Percentiles rank a stretch among this genome's conserved stretches.
These are phyloP conservation scores for Aphanomyces euteiches DNA, from an alignment of 352 stramenopile species.

Conservation along the genomic window DNA sequence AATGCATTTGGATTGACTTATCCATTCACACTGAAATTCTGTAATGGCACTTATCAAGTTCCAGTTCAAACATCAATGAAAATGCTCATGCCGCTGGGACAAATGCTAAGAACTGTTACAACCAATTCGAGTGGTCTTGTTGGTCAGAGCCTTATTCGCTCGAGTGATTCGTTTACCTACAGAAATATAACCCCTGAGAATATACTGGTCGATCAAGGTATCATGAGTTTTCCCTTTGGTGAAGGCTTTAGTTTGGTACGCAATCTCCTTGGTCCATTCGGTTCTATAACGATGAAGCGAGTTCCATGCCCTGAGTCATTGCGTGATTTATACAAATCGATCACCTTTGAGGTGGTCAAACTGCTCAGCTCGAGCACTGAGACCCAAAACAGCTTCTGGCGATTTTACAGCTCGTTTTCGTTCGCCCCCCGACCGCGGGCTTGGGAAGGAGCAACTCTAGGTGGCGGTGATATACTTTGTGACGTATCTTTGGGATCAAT, in stretches of 20 bases:
- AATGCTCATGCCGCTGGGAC: conserved; percentile 1
- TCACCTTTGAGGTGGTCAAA: neutral
- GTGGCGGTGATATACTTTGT: conserved; percentile 5
- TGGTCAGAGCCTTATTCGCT: neutral
- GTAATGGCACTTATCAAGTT: conserved; percentile 11
- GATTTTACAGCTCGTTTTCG: neutral
- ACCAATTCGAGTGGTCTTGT: neutral
- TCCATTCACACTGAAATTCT: conserved; percentile 20
- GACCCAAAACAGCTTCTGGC: neutral
- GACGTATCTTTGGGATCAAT: neutral
- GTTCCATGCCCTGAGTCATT: neutral
- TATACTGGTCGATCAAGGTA: neutral
- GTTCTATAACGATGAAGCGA: neutral
- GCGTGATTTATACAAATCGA: neutral
- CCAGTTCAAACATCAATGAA: conserved; percentile 14
- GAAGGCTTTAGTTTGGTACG: neutral
- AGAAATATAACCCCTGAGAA: conserved; percentile 3
- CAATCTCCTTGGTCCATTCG: conserved; percentile 14
- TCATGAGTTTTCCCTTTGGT: neutral
- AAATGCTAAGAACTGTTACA: neutral
- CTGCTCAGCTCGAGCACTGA: neutral
- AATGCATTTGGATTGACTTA: conserved; percentile 18
- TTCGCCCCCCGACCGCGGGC: neutral
- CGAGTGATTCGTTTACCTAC: neutral
- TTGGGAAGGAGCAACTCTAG: neutral